phyloP scores from a whole-genome alignment of 2,329 filamentous ascomycete genomes.

The Xylaria sp. region DNA sequence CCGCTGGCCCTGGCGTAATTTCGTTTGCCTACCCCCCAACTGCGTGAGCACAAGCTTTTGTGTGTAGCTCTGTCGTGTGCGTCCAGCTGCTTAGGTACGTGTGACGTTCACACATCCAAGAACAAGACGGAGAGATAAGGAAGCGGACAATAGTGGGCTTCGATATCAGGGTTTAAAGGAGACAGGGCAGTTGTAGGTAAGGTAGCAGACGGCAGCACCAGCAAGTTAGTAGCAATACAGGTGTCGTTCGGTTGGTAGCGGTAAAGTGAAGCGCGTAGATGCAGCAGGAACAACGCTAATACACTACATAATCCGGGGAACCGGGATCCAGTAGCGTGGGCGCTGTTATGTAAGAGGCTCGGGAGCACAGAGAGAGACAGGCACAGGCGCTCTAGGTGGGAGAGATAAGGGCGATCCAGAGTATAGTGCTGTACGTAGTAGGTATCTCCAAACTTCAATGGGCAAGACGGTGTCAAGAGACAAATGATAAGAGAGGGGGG shows the following conservation, averaged over 20 bases:
- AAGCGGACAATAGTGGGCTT: constrained; percentile 31
- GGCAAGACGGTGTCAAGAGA: constrained; percentile 47
- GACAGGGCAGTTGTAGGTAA: neutral
- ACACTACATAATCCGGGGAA: constrained; percentile 56
- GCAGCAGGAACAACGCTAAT: constrained; percentile 54
- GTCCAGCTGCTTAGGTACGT: constrained; percentile 12
- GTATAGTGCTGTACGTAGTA: constrained; percentile 27
- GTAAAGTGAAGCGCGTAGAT: constrained; percentile 46
- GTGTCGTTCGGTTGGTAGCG: constrained; percentile 27
- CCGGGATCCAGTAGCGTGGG: constrained; percentile 55
- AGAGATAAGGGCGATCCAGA: constrained; percentile 54
- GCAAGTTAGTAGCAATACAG: constrained; percentile 12
- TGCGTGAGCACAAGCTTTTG: constrained; percentile 13
- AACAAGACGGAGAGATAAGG: neutral
- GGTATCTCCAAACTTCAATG: constrained; percentile 47
- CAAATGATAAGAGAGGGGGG: constrained; percentile 43
- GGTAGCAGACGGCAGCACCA: neutral
- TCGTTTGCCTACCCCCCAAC: constrained; percentile 12
- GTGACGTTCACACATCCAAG: constrained; percentile 24
- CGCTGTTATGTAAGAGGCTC: constrained; percentile 47
- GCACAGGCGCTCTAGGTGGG: constrained; percentile 36
- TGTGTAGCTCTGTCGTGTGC: constrained; percentile 30
- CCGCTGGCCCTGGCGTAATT: constrained; percentile 24
- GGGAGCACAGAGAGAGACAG: constrained; percentile 12
- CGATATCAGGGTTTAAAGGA: constrained; percentile 13